Base-by-base conservation (phyloP, 805 yeast genomes). In the Candida piceae region DNA sequence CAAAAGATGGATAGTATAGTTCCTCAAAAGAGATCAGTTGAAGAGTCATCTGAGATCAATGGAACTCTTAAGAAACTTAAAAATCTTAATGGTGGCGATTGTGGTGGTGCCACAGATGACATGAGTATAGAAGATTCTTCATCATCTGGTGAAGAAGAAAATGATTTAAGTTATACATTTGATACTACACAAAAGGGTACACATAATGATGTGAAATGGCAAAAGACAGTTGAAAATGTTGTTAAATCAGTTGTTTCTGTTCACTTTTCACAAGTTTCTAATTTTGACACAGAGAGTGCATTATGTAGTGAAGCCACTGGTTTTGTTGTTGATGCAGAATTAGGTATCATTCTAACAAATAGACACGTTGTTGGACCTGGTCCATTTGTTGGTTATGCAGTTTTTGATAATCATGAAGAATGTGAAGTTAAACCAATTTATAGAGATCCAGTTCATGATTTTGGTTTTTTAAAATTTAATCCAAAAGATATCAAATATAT, bases 301-400 rank as follows among this genome's bases (percentile, higher is more conserved):
- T 60, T 80, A 30, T 86, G 82, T 19, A 77, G 85, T 36, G 95
- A 89, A 59, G 97, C 96, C n/a, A 86, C 96, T 1, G 97, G 97
- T 2, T 89, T 89, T 58, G 87, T 89, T 5, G 96, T 89, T 9
- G 97, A 89, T 58, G 71, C 90, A 3, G 67, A 73, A 38, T 61
- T 76, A 18, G 97, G 97, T 12, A 75, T 88, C 41, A 87, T 89
- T 43, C 69, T 89, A 57, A 89, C 97, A 9, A 89, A 89, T 63
- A 73, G 96, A 54, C 97, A 89, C 55, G 97, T 89, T 33, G 96
- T 88, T 29, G 95, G 96, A 2, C 88, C 96, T 0, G 96, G 96
- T 13, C 96, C 96, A 1, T 88, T 89, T 58, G 74, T 79, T 24
- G 97, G 97, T 1, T 86, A 83, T 53, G 95, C 85, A 0, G 87